Evolutionary conservation across 169 alveolate genomes (phyloP).

Genomic region (Cystoisospora suis): DNA sequence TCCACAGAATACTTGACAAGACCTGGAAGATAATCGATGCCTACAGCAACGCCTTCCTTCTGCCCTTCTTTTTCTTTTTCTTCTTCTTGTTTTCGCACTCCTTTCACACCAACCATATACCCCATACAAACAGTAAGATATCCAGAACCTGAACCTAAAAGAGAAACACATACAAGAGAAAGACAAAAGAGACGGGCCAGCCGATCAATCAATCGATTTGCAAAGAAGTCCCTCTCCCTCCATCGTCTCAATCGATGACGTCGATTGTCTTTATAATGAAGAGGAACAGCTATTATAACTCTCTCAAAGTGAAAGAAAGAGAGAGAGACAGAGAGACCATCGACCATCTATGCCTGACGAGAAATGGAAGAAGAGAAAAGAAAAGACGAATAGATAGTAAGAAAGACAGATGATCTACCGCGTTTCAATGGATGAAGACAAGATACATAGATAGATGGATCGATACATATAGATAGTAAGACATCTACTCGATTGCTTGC

Average conservation of each 20-base stretch:
- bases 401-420: no score
- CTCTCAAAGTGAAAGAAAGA: no score
- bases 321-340: no score
- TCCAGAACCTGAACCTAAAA: conserved; percentile 85
- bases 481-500: no score
- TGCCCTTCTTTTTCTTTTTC: neutral
- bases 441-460: neutral
- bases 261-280: no score
- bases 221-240: no score
- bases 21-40: conserved; percentile 51
- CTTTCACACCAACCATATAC: conserved; percentile 66
- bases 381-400: neutral
- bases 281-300: no score
- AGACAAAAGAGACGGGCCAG: neutral
- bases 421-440: neutral
- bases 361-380: neutral
- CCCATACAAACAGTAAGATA: conserved; percentile 78
- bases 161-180: neutral
- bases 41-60: conserved; percentile 48
- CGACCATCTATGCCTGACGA: no score
- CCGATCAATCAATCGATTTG: no score
- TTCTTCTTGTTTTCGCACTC: neutral
- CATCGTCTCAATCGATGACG: no score
- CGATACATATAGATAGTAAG: no score
- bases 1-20: conserved; percentile 37